Conservation (phyloP, 352 stramenopile genomes). For the Peronospora belbahrii region DNA sequence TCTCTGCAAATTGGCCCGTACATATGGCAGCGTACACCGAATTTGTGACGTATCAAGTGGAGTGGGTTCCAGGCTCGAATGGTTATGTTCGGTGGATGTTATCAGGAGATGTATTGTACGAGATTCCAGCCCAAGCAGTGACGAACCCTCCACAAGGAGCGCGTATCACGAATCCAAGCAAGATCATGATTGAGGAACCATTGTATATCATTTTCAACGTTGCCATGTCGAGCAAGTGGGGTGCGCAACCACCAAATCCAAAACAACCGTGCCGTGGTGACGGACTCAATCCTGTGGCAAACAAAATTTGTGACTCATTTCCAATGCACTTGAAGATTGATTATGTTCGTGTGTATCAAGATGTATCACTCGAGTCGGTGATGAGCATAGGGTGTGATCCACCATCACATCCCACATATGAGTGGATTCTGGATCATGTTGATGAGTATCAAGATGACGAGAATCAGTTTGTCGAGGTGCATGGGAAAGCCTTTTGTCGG, state of each 20-base stretch:
- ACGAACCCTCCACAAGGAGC: constrained; percentile 43
- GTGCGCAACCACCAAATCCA: constrained; percentile 56
- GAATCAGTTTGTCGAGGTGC: constrained; percentile 52
- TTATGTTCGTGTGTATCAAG: constrained; percentile 76
- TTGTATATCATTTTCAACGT: constrained; percentile 95
- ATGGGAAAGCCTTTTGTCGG: constrained; percentile 51
- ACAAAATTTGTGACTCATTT: constrained; percentile 56
- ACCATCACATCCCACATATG: constrained; percentile 44
- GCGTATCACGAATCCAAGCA: constrained; percentile 53
- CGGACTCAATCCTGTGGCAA: constrained; percentile 30
- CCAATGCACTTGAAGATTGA: constrained; percentile 71
- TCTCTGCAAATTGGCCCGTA: constrained; percentile 47
- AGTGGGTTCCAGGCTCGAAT: constrained; percentile 45
- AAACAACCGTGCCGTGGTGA: constrained; percentile 47
- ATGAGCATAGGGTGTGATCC: constrained; percentile 65
- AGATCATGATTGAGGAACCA: constrained; percentile 91
- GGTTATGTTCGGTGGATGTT: constrained; percentile 75
- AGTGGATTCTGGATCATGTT: constrained; percentile 75
- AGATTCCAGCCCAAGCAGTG: constrained; percentile 68
- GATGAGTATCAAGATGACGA: constrained; percentile 62
- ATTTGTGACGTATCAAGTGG: constrained; percentile 45
- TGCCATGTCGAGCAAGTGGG: constrained; percentile 89
- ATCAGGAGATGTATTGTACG: constrained; percentile 81
- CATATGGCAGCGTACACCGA: constrained; percentile 40
- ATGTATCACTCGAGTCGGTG: constrained; percentile 24